Evolutionary conservation across 345 rosid genomes (phyloP).

Genomic region (Moricandia moricandioides): DNA sequence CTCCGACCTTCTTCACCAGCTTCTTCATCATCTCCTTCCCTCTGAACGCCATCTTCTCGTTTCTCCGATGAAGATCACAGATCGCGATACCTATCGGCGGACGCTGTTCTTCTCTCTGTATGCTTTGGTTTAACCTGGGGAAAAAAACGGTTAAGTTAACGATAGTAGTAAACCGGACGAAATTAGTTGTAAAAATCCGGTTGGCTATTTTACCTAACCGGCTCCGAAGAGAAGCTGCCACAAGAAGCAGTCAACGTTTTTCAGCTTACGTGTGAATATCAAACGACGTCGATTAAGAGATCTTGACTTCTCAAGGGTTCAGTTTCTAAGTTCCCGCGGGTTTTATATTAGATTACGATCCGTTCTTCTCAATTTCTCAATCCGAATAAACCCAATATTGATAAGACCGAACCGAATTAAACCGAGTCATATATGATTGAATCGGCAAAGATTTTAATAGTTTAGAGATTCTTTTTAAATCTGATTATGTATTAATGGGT

Average conservation of each 20-base stretch:
- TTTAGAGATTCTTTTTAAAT: too few relatives aligned
- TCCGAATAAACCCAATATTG: neutral
- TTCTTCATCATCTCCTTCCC: constrained; percentile 91
- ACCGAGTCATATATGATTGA: neutral
- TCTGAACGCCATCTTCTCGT: constrained; percentile 62
- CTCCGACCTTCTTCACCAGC: constrained; percentile 65
- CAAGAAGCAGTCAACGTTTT: neutral
- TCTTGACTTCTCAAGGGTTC: too few relatives aligned
- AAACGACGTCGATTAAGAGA: too few relatives aligned
- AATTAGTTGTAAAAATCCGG: neutral
- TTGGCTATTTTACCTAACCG: neutral
- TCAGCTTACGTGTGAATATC: too few relatives aligned
- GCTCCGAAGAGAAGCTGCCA: neutral
- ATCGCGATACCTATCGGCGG: constrained; percentile 16
- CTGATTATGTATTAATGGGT: too few relatives aligned
- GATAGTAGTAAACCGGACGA: neutral
- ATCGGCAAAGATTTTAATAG: neutral
- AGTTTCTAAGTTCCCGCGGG: neutral
- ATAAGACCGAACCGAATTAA: neutral
- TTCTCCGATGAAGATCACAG: neutral
- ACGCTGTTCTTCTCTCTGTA: constrained; percentile 8
- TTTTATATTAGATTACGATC: neutral
- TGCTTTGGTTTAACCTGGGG: neutral
- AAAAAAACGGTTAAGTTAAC: constrained; percentile 6
- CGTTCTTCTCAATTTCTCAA: neutral